These are phyloP conservation scores for Aureobasidium vineae DNA, from an alignment of 2,329 filamentous ascomycete genomes.

Conservation along the genomic window DNA sequence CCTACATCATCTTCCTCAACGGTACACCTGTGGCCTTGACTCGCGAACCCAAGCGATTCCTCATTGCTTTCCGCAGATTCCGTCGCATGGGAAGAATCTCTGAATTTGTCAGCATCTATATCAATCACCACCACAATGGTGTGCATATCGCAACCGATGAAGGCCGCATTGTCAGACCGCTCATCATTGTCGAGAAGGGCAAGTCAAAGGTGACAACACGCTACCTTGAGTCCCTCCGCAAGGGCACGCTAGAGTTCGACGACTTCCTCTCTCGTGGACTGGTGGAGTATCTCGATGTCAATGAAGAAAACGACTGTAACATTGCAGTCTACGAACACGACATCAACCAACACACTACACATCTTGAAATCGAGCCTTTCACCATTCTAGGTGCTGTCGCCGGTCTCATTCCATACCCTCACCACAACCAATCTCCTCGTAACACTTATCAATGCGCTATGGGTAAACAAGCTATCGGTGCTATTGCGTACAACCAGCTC, in stretches of 20 bases:
- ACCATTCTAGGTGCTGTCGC: constrained; percentile 94
- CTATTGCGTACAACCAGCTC: constrained; percentile 98
- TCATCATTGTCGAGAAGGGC: constrained; percentile 90
- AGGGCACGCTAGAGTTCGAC: constrained; percentile 84
- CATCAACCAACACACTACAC: constrained; percentile 79
- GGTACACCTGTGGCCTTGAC: constrained; percentile 91
- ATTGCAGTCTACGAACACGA: constrained; percentile 88
- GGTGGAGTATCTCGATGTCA: constrained; percentile 95
- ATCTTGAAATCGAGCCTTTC: constrained; percentile 97
- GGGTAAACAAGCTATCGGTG: constrained; percentile 99
- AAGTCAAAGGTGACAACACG: constrained; percentile 75
- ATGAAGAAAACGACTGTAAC: constrained; percentile 95
- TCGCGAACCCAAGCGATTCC: constrained; percentile 79
- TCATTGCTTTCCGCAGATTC: constrained; percentile 80
- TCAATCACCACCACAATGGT: constrained; percentile 87
- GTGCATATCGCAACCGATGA: constrained; percentile 97
- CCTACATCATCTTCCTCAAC: constrained; percentile 92
- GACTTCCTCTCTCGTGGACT: constrained; percentile 88
- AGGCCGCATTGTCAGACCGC: constrained; percentile 90
- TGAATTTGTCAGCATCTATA: constrained; percentile 93
- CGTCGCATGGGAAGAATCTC: constrained; percentile 88
- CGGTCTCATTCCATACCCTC: constrained; percentile 93
- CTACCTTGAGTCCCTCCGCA: constrained; percentile 77
- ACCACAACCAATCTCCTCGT: constrained; percentile 97
- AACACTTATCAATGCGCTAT: constrained; percentile 99